Evolutionary conservation across 2,329 filamentous ascomycete species (phyloP).

Genomic region (Passalora sequoiae): DNA sequence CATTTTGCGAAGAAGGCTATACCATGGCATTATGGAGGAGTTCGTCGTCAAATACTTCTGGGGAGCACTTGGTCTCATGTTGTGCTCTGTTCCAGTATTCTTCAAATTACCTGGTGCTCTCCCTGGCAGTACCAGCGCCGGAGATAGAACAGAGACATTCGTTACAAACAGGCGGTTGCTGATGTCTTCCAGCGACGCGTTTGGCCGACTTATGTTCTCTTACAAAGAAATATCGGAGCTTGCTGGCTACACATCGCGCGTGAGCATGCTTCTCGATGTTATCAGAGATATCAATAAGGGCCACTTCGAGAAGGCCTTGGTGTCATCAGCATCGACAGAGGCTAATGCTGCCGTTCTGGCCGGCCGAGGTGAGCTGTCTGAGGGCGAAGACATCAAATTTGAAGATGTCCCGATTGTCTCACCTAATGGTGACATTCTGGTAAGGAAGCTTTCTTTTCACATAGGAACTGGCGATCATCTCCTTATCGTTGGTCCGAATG

Average conservation of each 20-base stretch:
- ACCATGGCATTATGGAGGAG: conserved; percentile 99
- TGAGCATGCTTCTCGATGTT: conserved; percentile 82
- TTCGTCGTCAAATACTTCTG: conserved; percentile 99
- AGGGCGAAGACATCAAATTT: conserved; percentile 81
- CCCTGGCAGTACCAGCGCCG: conserved; percentile 17
- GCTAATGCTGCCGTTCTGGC: conserved; percentile 77
- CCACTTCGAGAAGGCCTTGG: conserved; percentile 92
- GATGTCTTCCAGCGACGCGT: conserved; percentile 88
- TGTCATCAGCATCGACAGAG: conserved; percentile 77
- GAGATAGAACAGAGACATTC: conserved; percentile 54
- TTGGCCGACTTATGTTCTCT: conserved; percentile 93
- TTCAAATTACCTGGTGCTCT: conserved; percentile 57
- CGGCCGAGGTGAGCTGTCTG: conserved; percentile 73
- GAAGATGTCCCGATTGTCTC: conserved; percentile 90
- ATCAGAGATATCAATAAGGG: conserved; percentile 90
- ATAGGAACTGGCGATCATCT: conserved; percentile 84
- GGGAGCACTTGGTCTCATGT: conserved; percentile 83
- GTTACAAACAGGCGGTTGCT: conserved; percentile 92
- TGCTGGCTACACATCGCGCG: conserved; percentile 89
- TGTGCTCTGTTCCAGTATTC: conserved; percentile 94
- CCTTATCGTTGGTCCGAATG: conserved; percentile 92
- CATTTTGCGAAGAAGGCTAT: conserved; percentile 81
- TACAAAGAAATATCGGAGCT: conserved; percentile 97
- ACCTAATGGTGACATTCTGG: conserved; percentile 89
- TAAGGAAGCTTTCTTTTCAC: conserved; percentile 78